Evolutionary conservation across 768 basidiomycete species (phyloP).

Genomic region (Sutorius australiensis): DNA sequence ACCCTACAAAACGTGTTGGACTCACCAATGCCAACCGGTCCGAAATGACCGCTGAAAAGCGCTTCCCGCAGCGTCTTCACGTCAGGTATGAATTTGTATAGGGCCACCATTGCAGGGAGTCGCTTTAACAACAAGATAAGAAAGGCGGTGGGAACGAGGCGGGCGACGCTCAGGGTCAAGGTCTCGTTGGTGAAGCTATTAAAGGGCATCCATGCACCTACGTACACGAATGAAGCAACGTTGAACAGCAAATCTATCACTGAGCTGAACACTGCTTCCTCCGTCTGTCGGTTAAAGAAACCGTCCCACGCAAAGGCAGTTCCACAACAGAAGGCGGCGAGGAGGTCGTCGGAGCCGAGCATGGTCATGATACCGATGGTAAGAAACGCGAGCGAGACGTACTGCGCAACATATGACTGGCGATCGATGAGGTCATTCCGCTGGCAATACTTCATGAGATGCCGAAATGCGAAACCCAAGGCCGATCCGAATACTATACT

Average conservation of each 20-base stretch:
- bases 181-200: constrained; percentile 61
- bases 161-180: constrained; percentile 75
- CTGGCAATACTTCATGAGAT: constrained; percentile 93
- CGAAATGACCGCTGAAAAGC: constrained; percentile 93
- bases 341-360: constrained; percentile 88
- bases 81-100: constrained; percentile 94
- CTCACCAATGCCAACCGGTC: constrained; percentile 76
- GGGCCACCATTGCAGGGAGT: constrained; percentile 75
- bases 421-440: constrained; percentile 83
- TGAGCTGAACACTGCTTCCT: constrained; percentile 92
- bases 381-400: constrained; percentile 77
- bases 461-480: constrained; percentile 75
- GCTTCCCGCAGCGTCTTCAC: constrained; percentile 94
- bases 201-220: constrained; percentile 98
- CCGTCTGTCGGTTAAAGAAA: constrained; percentile 90
- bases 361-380: constrained; percentile 82
- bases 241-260: constrained; percentile 97
- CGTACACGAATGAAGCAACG: constrained; percentile 90
- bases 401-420: constrained; percentile 93
- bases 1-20: background rate
- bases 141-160: constrained; percentile 79
- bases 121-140: constrained; percentile 79
- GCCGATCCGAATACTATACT: constrained; percentile 71
- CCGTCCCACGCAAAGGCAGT: constrained; percentile 97
- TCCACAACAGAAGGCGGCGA: constrained; percentile 93